Conservation (phyloP, 2,329 filamentous ascomycete species). For the Sporothrix inflata region DNA sequence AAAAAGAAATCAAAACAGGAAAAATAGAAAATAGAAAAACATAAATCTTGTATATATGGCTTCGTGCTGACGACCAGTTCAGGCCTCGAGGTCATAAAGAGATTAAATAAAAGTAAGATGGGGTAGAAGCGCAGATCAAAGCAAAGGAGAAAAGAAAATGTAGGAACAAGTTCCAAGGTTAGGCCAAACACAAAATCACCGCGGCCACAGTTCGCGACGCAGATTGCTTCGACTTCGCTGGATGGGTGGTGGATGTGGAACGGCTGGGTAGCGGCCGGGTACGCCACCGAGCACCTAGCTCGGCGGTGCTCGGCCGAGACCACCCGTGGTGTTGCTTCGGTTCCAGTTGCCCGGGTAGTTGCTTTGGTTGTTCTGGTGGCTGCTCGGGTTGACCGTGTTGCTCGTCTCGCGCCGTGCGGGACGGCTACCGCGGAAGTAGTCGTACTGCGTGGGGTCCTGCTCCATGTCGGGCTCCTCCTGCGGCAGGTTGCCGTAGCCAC, state of each 20-base stretch:
- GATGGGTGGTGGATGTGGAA: background rate
- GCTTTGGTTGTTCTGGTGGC: constrained; percentile 20
- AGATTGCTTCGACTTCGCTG: constrained; percentile 26
- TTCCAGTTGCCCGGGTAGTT: constrained; percentile 23
- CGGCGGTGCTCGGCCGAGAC: constrained; percentile 25
- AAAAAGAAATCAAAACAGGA: background rate
- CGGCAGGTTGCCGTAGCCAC: constrained; percentile 62
- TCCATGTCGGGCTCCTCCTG: constrained; percentile 52
- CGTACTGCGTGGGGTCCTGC: constrained; percentile 55
- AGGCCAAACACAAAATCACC: background rate
- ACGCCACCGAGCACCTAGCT: constrained; percentile 31
- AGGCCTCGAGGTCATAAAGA: constrained; percentile 10
- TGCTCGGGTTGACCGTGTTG: background rate
- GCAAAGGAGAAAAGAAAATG: background rate
- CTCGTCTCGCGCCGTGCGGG: constrained; percentile 29
- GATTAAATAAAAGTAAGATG: background rate
- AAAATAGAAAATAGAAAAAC: background rate
- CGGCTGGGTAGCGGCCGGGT: background rate
- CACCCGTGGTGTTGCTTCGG: constrained; percentile 27
- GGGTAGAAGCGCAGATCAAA: background rate
- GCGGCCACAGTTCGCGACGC: constrained; percentile 25
- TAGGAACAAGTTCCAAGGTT: background rate
- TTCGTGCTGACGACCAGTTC: constrained; percentile 29
- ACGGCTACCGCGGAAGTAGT: constrained; percentile 56
- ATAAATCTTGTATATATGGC: constrained; percentile 25